Percentiles rank a stretch among this genome's conserved stretches.
Conservation (phyloP, 73 alveolate genomes). For the Paramecium bursaria region DNA sequence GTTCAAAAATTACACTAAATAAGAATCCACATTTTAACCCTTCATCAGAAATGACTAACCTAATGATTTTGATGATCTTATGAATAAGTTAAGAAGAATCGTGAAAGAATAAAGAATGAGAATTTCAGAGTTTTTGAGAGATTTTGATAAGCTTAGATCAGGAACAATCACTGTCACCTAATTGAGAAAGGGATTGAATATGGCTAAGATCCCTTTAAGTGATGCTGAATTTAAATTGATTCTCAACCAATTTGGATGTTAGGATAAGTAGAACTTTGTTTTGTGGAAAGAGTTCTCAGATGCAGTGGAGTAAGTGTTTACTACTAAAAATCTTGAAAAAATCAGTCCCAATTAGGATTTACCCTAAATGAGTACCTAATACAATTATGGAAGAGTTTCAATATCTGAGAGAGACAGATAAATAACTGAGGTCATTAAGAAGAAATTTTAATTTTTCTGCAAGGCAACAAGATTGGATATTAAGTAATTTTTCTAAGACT, state of each 20-base stretch:
- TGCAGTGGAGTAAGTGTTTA: slow-evolving; percentile 88
- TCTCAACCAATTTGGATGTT: slow-evolving; percentile 75
- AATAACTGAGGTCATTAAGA: slow-evolving; percentile 75
- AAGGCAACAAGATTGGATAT: slow-evolving; percentile 87
- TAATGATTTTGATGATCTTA: slow-evolving; percentile 89
- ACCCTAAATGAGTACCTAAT: slow-evolving; percentile 79
- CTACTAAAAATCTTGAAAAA: slow-evolving; percentile 88
- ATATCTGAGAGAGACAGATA: slow-evolving; percentile 76
- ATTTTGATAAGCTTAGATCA: slow-evolving; percentile 92
- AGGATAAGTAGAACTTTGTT: slow-evolving; percentile 79
- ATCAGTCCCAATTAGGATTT: slow-evolving; percentile 76
- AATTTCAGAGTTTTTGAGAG: slow-evolving; percentile 93
- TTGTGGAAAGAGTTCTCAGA: slow-evolving; percentile 92
- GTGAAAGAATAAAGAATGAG: slow-evolving; percentile 88
- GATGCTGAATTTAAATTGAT: slow-evolving; percentile 87
- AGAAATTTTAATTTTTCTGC: slow-evolving; percentile 74
- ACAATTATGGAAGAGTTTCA: slow-evolving; percentile 82
- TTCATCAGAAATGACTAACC: slow-evolving; percentile 80
- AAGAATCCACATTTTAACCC: slow-evolving; percentile 53
- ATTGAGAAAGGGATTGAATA: slow-evolving; percentile 89
- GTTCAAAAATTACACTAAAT: slow-evolving; percentile 56
- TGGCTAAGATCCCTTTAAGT: slow-evolving; percentile 90
- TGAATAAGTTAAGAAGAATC: slow-evolving; percentile 83
- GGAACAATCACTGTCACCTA: slow-evolving; percentile 90
- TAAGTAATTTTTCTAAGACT: slow-evolving; percentile 87